Evolutionary conservation across 306 rosid genomes (phyloP).

Genomic region (Medicago ruthenica): DNA sequence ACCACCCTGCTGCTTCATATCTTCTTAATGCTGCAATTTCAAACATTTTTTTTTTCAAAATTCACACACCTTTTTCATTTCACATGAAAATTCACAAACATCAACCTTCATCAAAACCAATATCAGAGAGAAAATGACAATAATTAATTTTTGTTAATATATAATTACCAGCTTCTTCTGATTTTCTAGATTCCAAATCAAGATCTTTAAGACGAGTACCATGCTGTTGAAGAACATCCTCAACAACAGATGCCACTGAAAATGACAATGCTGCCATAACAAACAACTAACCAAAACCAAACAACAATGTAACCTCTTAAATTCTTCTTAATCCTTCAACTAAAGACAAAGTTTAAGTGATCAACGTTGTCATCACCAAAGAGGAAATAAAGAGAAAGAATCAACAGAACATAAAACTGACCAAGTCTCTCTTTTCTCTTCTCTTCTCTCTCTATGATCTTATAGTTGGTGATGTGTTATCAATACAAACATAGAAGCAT

Average conservation of each 20-base stretch:
- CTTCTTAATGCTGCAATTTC: slow-evolving; percentile 75
- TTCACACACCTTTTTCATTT: slow-evolving; percentile 17
- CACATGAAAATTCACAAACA: slow-evolving; percentile 37
- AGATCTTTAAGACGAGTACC: slow-evolving; percentile 75
- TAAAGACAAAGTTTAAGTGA: slow-evolving; percentile 12
- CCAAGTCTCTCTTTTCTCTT: background rate
- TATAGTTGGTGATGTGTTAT: slow-evolving; percentile 38
- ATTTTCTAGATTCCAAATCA: slow-evolving; percentile 87
- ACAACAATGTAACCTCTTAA: too few relatives aligned
- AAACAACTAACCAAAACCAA: background rate
- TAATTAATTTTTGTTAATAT: too few relatives aligned
- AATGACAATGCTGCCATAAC: slow-evolving; percentile 62
- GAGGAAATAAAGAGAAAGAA: background rate
- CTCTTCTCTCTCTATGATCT: slow-evolving; percentile 9
- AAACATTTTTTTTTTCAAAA: background rate
- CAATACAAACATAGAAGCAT: slow-evolving; percentile 48
- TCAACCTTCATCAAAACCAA: slow-evolving; percentile 5
- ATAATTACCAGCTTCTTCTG: slow-evolving; percentile 89
- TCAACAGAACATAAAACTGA: background rate
- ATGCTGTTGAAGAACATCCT: slow-evolving; percentile 93
- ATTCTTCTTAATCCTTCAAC: too few relatives aligned
- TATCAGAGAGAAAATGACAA: slow-evolving; percentile 25
- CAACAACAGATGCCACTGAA: slow-evolving; percentile 87
- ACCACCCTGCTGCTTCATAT: slow-evolving; percentile 95
- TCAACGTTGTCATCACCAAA: slow-evolving; percentile 31